Evolutionary conservation across 441 rosid species (phyloP).

Genomic region (Pelargonium cotyledonis): DNA sequence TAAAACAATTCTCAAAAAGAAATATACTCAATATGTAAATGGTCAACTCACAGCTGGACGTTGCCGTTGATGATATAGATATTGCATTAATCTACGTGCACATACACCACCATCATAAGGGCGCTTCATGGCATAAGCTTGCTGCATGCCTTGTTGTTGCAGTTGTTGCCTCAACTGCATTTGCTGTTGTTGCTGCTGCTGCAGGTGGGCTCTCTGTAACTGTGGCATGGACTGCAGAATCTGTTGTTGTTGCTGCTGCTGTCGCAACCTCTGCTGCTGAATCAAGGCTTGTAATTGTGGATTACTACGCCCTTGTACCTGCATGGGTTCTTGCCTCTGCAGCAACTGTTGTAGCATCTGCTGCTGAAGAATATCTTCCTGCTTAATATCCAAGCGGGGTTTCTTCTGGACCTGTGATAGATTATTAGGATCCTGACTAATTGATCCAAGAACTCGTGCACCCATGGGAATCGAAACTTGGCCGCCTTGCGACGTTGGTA

Average conservation of each 20-base stretch:
- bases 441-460: conserved; percentile 53
- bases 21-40: not conserved
- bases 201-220: conserved; percentile 72
- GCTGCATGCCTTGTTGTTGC: conserved; percentile 83
- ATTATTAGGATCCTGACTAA: conserved; percentile 62
- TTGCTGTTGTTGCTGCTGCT: conserved; percentile 57
- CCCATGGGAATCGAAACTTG: conserved; percentile 54
- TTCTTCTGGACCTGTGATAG: conserved; percentile 69
- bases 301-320: conserved; percentile 47
- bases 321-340: conserved; percentile 83
- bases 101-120: conserved; percentile 78
- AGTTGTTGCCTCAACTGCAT: conserved; percentile 71
- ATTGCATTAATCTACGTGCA: conserved; percentile 93
- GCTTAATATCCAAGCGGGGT: conserved; percentile 69
- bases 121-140: conserved; percentile 43
- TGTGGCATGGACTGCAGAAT: conserved; percentile 77
- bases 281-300: conserved; percentile 90
- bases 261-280: conserved; percentile 66
- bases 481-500: conserved; percentile 54
- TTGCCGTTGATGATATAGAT: conserved; percentile 90
- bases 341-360: conserved; percentile 73
- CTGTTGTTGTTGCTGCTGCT: conserved; percentile 57
- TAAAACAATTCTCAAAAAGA: not conserved
- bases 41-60: conserved; percentile 68
- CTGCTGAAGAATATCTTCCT: conserved; percentile 82